Evolutionary conservation across 495 filamentous ascomycete species (phyloP), one percentile per base, ranked within the genome.

Genomic region (Tricharina praecox): DNA sequence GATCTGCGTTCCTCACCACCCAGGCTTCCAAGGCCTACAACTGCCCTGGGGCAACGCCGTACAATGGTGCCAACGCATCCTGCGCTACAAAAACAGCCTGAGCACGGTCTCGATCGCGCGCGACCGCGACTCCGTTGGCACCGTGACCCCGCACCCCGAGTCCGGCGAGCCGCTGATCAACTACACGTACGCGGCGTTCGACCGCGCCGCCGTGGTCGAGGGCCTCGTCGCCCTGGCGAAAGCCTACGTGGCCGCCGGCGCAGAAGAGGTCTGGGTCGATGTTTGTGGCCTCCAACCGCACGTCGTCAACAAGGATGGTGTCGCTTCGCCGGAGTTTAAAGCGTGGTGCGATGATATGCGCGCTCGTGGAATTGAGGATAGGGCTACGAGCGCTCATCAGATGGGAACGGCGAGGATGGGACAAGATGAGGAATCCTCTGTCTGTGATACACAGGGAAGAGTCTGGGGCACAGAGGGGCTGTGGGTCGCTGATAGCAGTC

Each of bases 391-490:
- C 8, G 87, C 85, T 1, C 88, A 96, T 60, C 88, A 93, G 67
- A 93, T 94, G 86, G 87, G 88, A 1, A 81, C 76, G 0, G 88
- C 82, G 55, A 71, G 82, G 0, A 94, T 94, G 87, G 76, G 77
- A 32, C 62, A 54, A 18, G 36, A 46, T 34, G 36, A 32, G 33
- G 19, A 18, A n/a, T 19, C 8, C 19, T 20, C 23, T 21, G 88
- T 93, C 1, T 85, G 93, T 2, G 79, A 87, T 61, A 65, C 74
- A 0, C 64, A 69, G 39, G 85, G 85, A 0, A 71, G 69, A 53
- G 83, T 90, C 2, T 93, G 84, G 83, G 85, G 76, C 0, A 70
- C 72, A 0, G 65, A 79, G 38, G 77, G 75, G 0, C 49, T 94
- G 53, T 90, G 79, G 57, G 76, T 94, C 2, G 73, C 78, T 2